These are phyloP conservation scores for Chrysoporthe austroafricana DNA, from an alignment of 2,329 filamentous ascomycete genomes.

Conservation along the genomic window DNA sequence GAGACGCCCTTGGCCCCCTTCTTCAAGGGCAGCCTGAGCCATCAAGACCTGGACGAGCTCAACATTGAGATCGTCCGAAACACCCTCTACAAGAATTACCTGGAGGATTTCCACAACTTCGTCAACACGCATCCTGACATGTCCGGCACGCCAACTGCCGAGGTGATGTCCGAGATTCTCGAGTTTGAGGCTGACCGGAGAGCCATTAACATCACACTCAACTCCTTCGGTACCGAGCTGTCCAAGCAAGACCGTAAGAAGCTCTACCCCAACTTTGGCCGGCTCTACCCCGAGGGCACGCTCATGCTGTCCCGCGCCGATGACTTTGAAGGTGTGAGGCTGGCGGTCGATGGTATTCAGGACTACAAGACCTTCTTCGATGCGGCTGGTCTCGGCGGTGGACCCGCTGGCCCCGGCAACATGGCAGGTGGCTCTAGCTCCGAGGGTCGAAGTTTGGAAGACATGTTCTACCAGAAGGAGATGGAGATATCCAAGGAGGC, in stretches of 20 bases:
- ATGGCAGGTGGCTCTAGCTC: slow-evolving; percentile 79
- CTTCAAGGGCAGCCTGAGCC: slow-evolving; percentile 95
- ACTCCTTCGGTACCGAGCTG: slow-evolving; percentile 96
- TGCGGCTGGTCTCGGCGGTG: slow-evolving; percentile 77
- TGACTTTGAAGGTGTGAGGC: slow-evolving; percentile 88
- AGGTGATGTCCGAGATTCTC: slow-evolving; percentile 94
- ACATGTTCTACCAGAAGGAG: slow-evolving; percentile 99
- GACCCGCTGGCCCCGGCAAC: slow-evolving; percentile 75
- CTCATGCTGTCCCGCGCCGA: slow-evolving; percentile 94
- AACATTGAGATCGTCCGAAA: slow-evolving; percentile 99
- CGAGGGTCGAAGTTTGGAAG: slow-evolving; percentile 89
- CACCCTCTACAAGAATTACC: slow-evolving; percentile 98
- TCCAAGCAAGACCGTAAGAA: slow-evolving; percentile 93
- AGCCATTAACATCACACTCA: slow-evolving; percentile 98
- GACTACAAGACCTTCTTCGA: slow-evolving; percentile 98
- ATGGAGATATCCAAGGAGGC: slow-evolving; percentile 97
- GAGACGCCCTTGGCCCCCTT: slow-evolving; percentile 95
- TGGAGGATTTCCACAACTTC: slow-evolving; percentile 96
- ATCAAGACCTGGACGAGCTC: slow-evolving; percentile 95
- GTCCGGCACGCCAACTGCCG: slow-evolving; percentile 83
- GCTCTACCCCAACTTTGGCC: slow-evolving; percentile 90
- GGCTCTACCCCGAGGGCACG: slow-evolving; percentile 90
- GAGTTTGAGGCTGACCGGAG: slow-evolving; percentile 96
- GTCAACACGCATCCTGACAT: slow-evolving; percentile 89
- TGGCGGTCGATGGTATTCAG: slow-evolving; percentile 88